Conservation (phyloP, 495 filamentous ascomycete genomes). For the Annulohypoxylon stygium region DNA sequence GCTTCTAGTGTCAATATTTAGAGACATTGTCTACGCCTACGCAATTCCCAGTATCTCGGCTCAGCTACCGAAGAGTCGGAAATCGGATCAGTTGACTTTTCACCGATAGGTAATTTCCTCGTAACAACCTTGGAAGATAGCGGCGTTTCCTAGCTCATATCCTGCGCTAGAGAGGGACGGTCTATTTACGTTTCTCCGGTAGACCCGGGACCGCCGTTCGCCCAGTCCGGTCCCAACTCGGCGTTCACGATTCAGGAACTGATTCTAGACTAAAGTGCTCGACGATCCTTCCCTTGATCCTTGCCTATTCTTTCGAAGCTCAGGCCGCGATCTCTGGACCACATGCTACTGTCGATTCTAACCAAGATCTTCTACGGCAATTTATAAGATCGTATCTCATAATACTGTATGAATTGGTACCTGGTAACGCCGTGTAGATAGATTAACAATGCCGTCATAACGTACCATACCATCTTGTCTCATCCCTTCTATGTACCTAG, state of each 20-base stretch:
- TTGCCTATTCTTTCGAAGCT: not conserved
- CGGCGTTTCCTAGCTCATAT: conserved; percentile 3
- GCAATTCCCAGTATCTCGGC: not conserved
- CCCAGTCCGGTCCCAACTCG: conserved; percentile 35
- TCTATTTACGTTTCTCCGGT: conserved; percentile 18
- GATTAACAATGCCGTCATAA: not conserved
- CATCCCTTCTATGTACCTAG: not conserved
- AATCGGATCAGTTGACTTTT: not conserved
- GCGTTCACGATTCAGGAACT: conserved; percentile 40
- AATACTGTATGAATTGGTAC: not conserved
- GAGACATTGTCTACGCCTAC: not conserved
- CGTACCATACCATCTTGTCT: not conserved
- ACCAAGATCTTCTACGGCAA: conserved; percentile 19
- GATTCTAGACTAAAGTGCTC: conserved; percentile 25
- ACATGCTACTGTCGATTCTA: conserved; percentile 5
- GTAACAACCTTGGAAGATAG: conserved; percentile 1
- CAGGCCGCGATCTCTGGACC: conserved; percentile 1
- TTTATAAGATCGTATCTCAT: not conserved
- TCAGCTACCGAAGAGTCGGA: not conserved
- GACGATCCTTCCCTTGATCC: conserved; percentile 22
- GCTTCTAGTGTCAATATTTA: not conserved
- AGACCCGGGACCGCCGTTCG: conserved; percentile 29
- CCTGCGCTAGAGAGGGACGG: not conserved
- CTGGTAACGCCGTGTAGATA: not conserved
- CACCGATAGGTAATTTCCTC: conserved; percentile 14